phyloP scores from a whole-genome alignment of 352 stramenopile genomes.

The Peronosclerospora sorghi region DNA sequence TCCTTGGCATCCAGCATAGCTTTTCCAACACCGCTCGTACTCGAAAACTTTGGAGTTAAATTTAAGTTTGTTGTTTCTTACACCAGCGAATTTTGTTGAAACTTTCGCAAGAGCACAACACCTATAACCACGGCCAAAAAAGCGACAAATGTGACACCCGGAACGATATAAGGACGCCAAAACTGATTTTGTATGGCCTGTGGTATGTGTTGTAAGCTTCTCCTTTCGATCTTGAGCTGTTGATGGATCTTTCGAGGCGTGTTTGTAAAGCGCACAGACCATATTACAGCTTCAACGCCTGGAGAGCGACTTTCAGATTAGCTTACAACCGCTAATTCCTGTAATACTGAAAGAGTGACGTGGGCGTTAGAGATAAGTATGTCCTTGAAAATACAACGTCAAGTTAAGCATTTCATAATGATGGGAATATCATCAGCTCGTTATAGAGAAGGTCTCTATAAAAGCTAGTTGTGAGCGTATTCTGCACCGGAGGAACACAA shows the following conservation, averaged over 20 bases:
- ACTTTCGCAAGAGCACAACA: slow-evolving; percentile 46
- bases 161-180: slow-evolving; percentile 30
- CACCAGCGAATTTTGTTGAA: slow-evolving; percentile 21
- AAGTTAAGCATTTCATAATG: slow-evolving; percentile 49
- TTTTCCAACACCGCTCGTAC: slow-evolving; percentile 20
- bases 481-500: slow-evolving; percentile 30
- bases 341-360: slow-evolving; percentile 47
- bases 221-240: slow-evolving; percentile 22
- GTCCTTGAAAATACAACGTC: slow-evolving; percentile 34
- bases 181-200: slow-evolving; percentile 14
- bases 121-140: slow-evolving; percentile 38
- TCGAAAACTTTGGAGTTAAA: slow-evolving; percentile 23
- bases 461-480: slow-evolving; percentile 53
- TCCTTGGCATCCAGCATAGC: too few relatives aligned
- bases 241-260: slow-evolving; percentile 31
- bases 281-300: slow-evolving; percentile 39
- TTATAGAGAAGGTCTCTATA: slow-evolving; percentile 67
- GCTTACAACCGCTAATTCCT: slow-evolving; percentile 38
- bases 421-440: slow-evolving; percentile 40
- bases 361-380: slow-evolving; percentile 48
- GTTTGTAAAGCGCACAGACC: slow-evolving; percentile 39
- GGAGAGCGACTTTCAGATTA: slow-evolving; percentile 29
- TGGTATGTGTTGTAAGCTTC: slow-evolving; percentile 18
- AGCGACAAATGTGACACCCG: slow-evolving; percentile 27
- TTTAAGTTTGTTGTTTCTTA: slow-evolving; percentile 32